A percentile compares a stretch with the other conserved stretches of the same genome.
Evolutionary conservation across 2,329 filamentous ascomycete genomes (phyloP).

Genomic region (Monilinia laxa): DNA sequence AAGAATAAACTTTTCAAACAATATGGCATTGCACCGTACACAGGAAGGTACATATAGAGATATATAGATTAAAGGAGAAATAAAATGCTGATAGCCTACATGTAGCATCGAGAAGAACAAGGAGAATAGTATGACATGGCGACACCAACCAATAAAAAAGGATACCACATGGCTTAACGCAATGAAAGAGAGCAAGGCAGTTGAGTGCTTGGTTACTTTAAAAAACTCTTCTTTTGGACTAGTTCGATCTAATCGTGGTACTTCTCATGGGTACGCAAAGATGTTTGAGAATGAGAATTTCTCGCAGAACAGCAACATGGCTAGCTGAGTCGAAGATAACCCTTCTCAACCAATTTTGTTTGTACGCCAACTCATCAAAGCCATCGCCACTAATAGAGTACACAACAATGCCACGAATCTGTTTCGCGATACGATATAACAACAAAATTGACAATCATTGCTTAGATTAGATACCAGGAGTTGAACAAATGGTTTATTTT

Average conservation of each 20-base stretch:
- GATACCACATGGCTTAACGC: neutral
- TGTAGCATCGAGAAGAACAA: neutral
- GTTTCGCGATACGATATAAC: neutral
- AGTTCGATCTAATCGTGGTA: neutral
- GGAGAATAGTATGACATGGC: conserved; percentile 6
- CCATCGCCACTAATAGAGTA: neutral
- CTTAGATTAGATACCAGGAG: neutral
- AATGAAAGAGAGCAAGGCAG: neutral
- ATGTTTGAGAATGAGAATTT: conserved; percentile 5
- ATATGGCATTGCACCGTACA: neutral
- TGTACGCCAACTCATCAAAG: neutral
- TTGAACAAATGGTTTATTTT: neutral
- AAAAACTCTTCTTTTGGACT: conserved; percentile 2
- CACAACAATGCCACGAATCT: neutral
- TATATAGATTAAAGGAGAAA: neutral
- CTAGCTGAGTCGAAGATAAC: neutral
- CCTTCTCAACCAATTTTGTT: neutral
- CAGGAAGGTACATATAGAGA: conserved; percentile 8
- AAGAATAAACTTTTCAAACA: neutral
- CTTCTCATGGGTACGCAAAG: neutral
- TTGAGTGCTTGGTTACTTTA: neutral
- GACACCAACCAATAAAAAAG: neutral
- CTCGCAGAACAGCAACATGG: neutral
- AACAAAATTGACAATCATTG: neutral
- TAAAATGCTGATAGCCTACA: neutral